phyloP scores from a whole-genome alignment of 2,329 filamentous ascomycete species.

The Aspergillus quadricinctus region DNA sequence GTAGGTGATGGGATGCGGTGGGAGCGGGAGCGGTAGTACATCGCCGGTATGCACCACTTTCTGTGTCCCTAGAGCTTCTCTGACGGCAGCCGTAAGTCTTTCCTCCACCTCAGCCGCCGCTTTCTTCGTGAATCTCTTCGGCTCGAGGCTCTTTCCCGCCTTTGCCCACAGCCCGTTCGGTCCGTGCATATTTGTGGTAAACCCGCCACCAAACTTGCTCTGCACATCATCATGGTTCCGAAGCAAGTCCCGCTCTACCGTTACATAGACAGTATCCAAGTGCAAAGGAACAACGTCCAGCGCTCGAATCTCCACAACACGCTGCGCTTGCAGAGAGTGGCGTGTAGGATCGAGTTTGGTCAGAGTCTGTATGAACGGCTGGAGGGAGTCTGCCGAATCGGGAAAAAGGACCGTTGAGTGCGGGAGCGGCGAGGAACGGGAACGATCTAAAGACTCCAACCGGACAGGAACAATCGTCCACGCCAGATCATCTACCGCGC shows the following conservation, averaged over 20 bases:
- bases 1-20: slow-evolving; percentile 79
- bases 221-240: slow-evolving; percentile 78
- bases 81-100: slow-evolving; percentile 61
- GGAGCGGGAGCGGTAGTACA: slow-evolving; percentile 70
- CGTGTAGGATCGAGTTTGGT: slow-evolving; percentile 72
- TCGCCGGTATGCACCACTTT: slow-evolving; percentile 81
- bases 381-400: slow-evolving; percentile 68
- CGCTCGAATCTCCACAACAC: slow-evolving; percentile 77
- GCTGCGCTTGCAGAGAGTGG: slow-evolving; percentile 65
- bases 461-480: slow-evolving; percentile 85
- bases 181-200: slow-evolving; percentile 33
- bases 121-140: slow-evolving; percentile 32
- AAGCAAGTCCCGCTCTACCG: slow-evolving; percentile 74
- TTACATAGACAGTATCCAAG: slow-evolving; percentile 82
- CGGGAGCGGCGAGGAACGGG: slow-evolving; percentile 58
- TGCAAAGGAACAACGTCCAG: slow-evolving; percentile 75
- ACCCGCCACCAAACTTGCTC: slow-evolving; percentile 70
- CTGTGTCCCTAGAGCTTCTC: slow-evolving; percentile 67
- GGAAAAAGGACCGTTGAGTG: slow-evolving; percentile 74
- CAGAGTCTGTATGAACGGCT: slow-evolving; percentile 71
- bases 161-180: slow-evolving; percentile 40
- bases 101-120: slow-evolving; percentile 47
- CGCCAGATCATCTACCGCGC: slow-evolving; percentile 54
- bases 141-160: slow-evolving; percentile 25
- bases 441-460: slow-evolving; percentile 41